phyloP scores from a whole-genome alignment of 805 yeast genomes.

The Candida caryicola region DNA sequence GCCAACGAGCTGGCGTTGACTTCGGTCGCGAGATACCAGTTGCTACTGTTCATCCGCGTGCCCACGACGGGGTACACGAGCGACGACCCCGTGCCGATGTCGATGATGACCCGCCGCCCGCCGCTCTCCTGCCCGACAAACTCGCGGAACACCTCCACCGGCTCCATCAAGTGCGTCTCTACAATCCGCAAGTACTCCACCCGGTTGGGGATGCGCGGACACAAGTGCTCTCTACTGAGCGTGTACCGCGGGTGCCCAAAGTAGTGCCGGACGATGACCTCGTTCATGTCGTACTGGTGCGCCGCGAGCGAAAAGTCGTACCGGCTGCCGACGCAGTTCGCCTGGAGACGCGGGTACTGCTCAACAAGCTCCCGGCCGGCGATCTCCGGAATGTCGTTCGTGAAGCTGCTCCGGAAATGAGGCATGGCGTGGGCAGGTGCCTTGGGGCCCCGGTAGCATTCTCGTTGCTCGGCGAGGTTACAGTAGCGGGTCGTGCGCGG shows the following conservation, averaged over 20 bases:
- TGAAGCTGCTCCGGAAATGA: constrained; percentile 2
- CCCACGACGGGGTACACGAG: constrained; percentile 17
- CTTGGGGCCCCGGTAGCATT: too few relatives aligned
- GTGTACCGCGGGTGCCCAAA: constrained; percentile 10
- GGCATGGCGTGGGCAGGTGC: constrained; percentile 1
- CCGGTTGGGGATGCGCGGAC: constrained; percentile 20
- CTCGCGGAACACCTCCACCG: constrained; percentile 6
- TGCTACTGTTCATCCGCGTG: neutral
- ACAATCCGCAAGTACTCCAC: constrained; percentile 16
- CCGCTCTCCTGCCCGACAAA: neutral
- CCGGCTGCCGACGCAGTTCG: constrained; percentile 1
- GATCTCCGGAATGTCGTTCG: neutral
- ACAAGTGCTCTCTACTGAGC: constrained; percentile 13
- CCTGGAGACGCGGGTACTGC: constrained; percentile 5
- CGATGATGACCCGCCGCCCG: constrained; percentile 8
- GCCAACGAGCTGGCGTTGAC: constrained; percentile 11
- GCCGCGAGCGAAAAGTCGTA: constrained; percentile 13
- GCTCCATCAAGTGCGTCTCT: constrained; percentile 10
- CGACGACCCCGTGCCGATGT: constrained; percentile 22
- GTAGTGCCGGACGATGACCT: constrained; percentile 11
- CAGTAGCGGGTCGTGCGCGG: too few relatives aligned
- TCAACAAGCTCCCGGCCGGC: constrained; percentile 1
- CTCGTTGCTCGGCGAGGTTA: too few relatives aligned
- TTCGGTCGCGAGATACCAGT: constrained; percentile 16
- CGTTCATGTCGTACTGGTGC: constrained; percentile 16